Evolutionary conservation across 306 rosid genomes (phyloP).

Genomic region (Amphicarpaea edgeworthii): DNA sequence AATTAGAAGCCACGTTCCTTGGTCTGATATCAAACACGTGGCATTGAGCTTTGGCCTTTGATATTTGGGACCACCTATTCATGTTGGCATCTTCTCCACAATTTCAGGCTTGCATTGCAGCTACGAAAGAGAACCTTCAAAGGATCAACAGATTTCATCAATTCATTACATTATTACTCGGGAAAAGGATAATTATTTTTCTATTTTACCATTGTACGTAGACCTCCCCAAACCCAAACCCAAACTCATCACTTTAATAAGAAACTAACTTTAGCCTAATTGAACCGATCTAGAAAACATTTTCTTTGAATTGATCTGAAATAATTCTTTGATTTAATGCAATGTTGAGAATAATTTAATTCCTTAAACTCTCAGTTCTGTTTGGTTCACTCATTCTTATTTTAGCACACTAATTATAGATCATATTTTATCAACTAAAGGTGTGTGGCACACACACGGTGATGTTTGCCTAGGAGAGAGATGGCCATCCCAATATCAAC

Average conservation of each 20-base stretch:
- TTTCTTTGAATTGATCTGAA: too few relatives aligned
- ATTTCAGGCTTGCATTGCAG: not conserved
- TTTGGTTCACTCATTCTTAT: too few relatives aligned
- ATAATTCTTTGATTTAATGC: too few relatives aligned
- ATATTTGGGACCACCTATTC: slow-evolving; percentile 13
- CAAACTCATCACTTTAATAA: too few relatives aligned
- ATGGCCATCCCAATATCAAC: not conserved
- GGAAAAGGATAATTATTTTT: not conserved
- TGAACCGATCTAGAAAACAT: too few relatives aligned
- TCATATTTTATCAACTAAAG: too few relatives aligned
- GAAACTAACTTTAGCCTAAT: too few relatives aligned
- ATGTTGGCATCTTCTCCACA: not conserved
- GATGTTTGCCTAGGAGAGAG: not conserved
- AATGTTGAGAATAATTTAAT: too few relatives aligned
- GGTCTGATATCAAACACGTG: slow-evolving; percentile 1
- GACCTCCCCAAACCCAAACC: too few relatives aligned
- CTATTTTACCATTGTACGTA: too few relatives aligned
- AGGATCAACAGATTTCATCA: not conserved
- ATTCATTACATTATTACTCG: not conserved
- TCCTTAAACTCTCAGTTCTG: too few relatives aligned
- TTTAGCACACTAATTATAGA: too few relatives aligned
- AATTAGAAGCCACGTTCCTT: not conserved
- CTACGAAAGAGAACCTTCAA: not conserved
- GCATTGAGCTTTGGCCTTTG: not conserved
- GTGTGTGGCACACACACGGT: not conserved